Evolutionary conservation across 805 yeast genomes (phyloP).

Genomic region (Lipomyces mesembrius): DNA sequence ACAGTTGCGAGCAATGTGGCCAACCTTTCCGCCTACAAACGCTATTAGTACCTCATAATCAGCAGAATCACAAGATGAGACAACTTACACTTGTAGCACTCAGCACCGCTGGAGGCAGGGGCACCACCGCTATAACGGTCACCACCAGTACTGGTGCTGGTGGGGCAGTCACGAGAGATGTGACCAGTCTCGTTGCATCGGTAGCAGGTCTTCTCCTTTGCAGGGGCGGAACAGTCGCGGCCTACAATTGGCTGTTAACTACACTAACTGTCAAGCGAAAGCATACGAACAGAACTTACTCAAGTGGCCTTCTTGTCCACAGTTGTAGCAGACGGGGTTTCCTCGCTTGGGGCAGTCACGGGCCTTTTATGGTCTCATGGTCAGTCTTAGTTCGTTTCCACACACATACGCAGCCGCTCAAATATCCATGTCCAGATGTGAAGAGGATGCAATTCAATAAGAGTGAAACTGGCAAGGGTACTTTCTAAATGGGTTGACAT

Average conservation of each 20-base stretch:
- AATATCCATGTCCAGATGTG: not conserved
- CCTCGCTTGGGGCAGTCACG: slow-evolving; percentile 48
- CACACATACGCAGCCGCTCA: slow-evolving; percentile 1
- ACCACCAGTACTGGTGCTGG: slow-evolving; percentile 55
- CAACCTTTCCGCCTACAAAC: slow-evolving; percentile 66
- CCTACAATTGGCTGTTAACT: slow-evolving; percentile 57
- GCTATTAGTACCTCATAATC: slow-evolving; percentile 41
- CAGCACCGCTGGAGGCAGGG: slow-evolving; percentile 51
- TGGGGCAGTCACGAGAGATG: slow-evolving; percentile 78
- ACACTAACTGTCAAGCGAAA: not conserved
- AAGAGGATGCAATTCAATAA: not conserved
- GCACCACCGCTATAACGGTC: slow-evolving; percentile 5
- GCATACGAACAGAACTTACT: slow-evolving; percentile 18
- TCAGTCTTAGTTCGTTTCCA: slow-evolving; percentile 6
- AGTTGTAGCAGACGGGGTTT: slow-evolving; percentile 48
- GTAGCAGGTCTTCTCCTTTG: slow-evolving; percentile 86
- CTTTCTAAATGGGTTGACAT: not conserved
- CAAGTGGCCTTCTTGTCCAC: slow-evolving; percentile 42
- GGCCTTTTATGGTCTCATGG: slow-evolving; percentile 37
- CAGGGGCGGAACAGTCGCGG: slow-evolving; percentile 83
- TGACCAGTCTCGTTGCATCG: slow-evolving; percentile 92
- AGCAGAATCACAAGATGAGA: too few relatives aligned
- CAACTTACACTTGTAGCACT: slow-evolving; percentile 76
- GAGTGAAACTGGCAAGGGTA: not conserved
- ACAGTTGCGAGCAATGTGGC: slow-evolving; percentile 89